Evolutionary conservation across 306 rosid genomes (phyloP).

Genomic region (Boehmeria nivea): DNA sequence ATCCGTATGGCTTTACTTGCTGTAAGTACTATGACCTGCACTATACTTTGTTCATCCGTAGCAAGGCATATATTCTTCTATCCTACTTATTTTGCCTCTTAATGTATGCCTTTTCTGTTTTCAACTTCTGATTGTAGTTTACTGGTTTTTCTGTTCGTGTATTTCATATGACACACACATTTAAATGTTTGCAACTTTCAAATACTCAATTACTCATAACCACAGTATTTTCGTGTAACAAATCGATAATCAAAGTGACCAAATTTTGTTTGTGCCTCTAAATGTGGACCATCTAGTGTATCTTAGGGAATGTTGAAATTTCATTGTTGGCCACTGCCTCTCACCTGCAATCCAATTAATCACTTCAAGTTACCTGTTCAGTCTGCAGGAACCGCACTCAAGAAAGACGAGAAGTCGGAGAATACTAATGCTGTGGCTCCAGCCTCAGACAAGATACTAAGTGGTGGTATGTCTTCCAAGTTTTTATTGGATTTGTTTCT

Average conservation of each 20-base stretch:
- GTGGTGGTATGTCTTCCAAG: slow-evolving; percentile 32
- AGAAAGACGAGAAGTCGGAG: slow-evolving; percentile 40
- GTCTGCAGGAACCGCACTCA: slow-evolving; percentile 80
- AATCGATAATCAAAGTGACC: no score
- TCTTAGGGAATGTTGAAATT: no score
- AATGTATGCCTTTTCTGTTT: no score
- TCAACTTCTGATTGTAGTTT: no score
- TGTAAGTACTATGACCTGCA: slow-evolving; percentile 49
- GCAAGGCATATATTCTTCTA: neutral
- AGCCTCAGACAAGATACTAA: slow-evolving; percentile 39
- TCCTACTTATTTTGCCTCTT: no score
- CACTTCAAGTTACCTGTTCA: slow-evolving; percentile 18
- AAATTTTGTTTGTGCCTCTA: no score
- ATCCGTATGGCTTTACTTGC: slow-evolving; percentile 96
- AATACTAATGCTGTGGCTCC: slow-evolving; percentile 35
- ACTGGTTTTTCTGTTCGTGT: no score
- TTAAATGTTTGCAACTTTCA: no score
- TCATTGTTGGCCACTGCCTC: slow-evolving; percentile 4
- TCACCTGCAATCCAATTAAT: neutral
- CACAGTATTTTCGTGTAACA: no score
- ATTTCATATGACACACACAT: no score
- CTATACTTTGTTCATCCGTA: neutral
- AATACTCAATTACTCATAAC: no score
- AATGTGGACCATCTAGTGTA: no score
- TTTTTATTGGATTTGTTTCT: slow-evolving; percentile 7